phyloP scores from a whole-genome alignment of 352 stramenopile species.

The Globisporangium apiculatum region DNA sequence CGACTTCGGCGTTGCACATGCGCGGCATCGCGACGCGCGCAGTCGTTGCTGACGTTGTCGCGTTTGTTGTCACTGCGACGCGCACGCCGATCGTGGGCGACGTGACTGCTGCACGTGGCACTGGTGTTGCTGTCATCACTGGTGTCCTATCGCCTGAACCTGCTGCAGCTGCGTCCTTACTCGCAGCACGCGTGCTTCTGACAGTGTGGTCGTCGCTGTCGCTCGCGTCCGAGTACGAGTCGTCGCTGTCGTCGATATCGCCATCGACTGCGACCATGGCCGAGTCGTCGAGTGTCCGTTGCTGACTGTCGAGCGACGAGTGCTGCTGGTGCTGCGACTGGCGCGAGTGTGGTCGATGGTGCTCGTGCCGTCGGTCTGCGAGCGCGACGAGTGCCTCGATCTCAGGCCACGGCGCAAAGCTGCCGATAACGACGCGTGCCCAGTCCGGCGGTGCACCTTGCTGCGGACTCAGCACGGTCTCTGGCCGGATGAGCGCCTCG shows the following conservation, averaged over 20 bases:
- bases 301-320: no score
- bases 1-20: slow-evolving; percentile 45
- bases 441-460: slow-evolving; percentile 47
- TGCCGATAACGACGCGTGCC: slow-evolving; percentile 43
- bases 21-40: slow-evolving; percentile 27
- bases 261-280: slow-evolving; percentile 7
- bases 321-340: neutral
- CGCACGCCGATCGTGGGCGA: slow-evolving; percentile 12
- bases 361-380: neutral
- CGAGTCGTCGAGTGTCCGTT: neutral
- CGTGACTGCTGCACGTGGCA: neutral
- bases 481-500: slow-evolving; percentile 14
- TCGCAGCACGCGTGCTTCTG: neutral
- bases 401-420: slow-evolving; percentile 39
- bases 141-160: no score
- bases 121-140: no score
- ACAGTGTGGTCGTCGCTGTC: slow-evolving; percentile 25
- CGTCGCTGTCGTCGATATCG: slow-evolving; percentile 16
- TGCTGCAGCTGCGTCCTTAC: slow-evolving; percentile 1
- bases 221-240: slow-evolving; percentile 34
- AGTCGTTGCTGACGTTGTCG: slow-evolving; percentile 2
- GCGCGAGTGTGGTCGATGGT: no score
- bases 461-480: slow-evolving; percentile 32
- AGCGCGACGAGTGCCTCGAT: slow-evolving; percentile 20
- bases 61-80: slow-evolving; percentile 7